Evolutionary conservation across 208 protist species (phyloP), one percentile per base, ranked within the genome.

Genomic region (Leishmania turanica): DNA sequence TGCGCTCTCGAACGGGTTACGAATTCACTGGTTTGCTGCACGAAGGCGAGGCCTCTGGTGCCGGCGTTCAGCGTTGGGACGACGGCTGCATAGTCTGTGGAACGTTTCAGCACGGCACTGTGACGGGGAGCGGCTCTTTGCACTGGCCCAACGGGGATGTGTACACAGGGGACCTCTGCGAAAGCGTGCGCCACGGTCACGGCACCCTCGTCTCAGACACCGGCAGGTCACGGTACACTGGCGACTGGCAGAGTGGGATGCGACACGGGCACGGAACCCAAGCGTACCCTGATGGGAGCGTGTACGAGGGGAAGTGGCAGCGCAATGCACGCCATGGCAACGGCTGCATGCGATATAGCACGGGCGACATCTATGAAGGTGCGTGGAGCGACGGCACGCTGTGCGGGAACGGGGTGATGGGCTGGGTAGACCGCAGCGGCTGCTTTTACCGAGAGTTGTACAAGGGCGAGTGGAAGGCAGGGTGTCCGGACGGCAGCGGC

Each of bases 311-410:
- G 7, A 72, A 86, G 53, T 98, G 93, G 91, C 34, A 62, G 45
- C 31, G 74, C 70, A 88, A 96, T 76, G 47, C 76, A 75, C 93
- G 89, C 3, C 76, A 94, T 64, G 95, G 95, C 15, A 80, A 71
- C 17, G 95, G 95, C 40, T 72, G 56, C n/a, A 80, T 95, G 69
- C 82, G 80, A 34, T 95, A 95, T 75, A 68, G 65, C 47, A 88
- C 74, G 37, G 91, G 89, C 27, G 95, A 95, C 75, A 92, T 90
- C 74, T 97, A 97, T 82, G 92, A 96, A n/a, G 93, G 91, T 2
- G 79, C 93, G 56, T 97, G 94, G 93, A 34, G 73, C 11, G 73
- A 81, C 31, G 89, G 88, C 72, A 84, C 86, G 45, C 88, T 88
- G 1, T 80, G 93, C 51, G 95, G 95, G 1, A 37, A 81, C 74